Percentiles rank a stretch among this genome's conserved stretches.
Evolutionary conservation across 1,139 yeast species (phyloP).

Genomic region (Hemisphaericaspora xylofermentans): DNA sequence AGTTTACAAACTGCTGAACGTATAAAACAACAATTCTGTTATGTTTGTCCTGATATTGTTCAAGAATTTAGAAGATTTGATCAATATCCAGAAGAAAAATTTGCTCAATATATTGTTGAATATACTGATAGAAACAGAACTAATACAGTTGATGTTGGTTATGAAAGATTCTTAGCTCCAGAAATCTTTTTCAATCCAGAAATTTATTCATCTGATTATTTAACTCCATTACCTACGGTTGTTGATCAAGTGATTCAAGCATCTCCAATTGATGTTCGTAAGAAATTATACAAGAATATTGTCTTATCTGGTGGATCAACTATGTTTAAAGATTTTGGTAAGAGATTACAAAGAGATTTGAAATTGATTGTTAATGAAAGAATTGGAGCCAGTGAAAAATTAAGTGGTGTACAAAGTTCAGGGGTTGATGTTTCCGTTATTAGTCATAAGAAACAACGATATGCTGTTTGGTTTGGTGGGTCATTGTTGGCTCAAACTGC

Average conservation of each 20-base stretch:
- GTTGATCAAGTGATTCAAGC: conserved; percentile 95
- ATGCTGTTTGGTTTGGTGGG: conserved; percentile 99
- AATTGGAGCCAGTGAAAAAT: conserved; percentile 74
- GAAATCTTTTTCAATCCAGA: conserved; percentile 98
- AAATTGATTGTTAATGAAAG: conserved; percentile 86
- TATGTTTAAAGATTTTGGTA: conserved; percentile 97
- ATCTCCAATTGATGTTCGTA: conserved; percentile 96
- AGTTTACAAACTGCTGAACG: conserved; percentile 93
- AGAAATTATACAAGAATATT: conserved; percentile 91
- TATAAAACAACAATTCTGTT: conserved; percentile 94
- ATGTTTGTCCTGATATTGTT: conserved; percentile 96
- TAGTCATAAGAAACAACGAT: conserved; percentile 94
- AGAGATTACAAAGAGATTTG: conserved; percentile 94
- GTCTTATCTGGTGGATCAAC: conserved; percentile 97
- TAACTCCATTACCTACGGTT: conserved; percentile 92
- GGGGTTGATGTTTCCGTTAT: conserved; percentile 98
- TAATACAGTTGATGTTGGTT: conserved; percentile 85
- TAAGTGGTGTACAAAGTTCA: conserved; percentile 81
- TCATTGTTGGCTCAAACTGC: conserved; percentile 94
- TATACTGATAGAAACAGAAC: conserved; percentile 65
- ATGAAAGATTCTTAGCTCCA: conserved; percentile 96
- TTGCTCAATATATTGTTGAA: conserved; percentile 90
- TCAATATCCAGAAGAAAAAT: conserved; percentile 83
- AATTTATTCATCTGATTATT: conserved; percentile 89
- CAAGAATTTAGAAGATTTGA: conserved; percentile 94